Base-by-base conservation (phyloP, 2,329 filamentous ascomycete species). In the Ophiostoma angusticollis region DNA sequence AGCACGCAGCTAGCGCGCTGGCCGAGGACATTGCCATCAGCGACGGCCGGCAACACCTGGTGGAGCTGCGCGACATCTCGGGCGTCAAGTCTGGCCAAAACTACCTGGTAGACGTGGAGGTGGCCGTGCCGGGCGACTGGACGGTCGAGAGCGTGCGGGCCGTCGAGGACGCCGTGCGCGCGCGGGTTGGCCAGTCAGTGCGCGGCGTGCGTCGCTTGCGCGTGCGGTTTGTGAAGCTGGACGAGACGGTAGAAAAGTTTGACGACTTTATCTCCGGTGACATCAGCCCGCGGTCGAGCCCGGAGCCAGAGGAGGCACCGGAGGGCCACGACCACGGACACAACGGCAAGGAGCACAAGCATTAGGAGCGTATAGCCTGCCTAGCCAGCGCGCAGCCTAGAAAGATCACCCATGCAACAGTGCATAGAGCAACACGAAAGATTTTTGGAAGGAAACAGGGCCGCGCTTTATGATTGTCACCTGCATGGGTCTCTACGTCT, bases 51-150 rank as follows among this genome's bases (percentile, higher is more conserved):
- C 62, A 77, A 41, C 62, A 72, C 34, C 62, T 77, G 39, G 69
- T 86, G 8, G 75, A 84, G 52, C 62, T 95, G 32, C 73, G 80
- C 31, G 80, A 84, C 31, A 72, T 96, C 3, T 82, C 85, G 47
- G 91, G 91, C 39, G 72, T 94, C 60, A 98, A 98, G 62, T 91
- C 85, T 4, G 91, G 91, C 22, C 91, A 95, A 59, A 98, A 95
- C 62, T 95, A 93, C 56, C 68, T 96, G 22, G 78, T 96, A 50
- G 91, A 96, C 50, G 59, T 98, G 7, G 87, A 94, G 57, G 62
- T 96, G 45, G 81, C 75, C 2, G 83, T 93, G 13, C 85, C 89
- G 0, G 72, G 69, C 17, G 63, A 65, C 24, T 93, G 83, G 81
- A 81, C 81, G 0, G 65, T 98, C 6, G 73, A 78, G 38, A 72